phyloP scores from a whole-genome alignment of 495 filamentous ascomycete genomes.

The Xylaria intraflava region DNA sequence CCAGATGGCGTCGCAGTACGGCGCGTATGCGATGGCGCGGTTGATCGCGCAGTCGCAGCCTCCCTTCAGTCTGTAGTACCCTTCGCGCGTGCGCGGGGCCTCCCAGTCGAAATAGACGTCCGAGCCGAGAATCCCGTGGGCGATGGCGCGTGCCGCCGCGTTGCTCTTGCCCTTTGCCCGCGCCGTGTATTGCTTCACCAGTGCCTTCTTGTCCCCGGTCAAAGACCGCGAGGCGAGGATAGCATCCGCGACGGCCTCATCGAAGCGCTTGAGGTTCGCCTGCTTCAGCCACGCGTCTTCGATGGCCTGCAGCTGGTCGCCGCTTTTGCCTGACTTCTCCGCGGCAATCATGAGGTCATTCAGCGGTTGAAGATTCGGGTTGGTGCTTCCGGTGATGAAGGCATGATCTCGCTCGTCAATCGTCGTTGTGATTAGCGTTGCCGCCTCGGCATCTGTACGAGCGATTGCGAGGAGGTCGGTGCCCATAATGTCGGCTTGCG shows the following conservation, averaged over 20 bases:
- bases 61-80: slow-evolving; percentile 86
- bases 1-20: slow-evolving; percentile 94
- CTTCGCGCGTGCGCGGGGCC: slow-evolving; percentile 79
- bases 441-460: slow-evolving; percentile 94
- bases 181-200: slow-evolving; percentile 58
- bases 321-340: slow-evolving; percentile 74
- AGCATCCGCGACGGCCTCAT: slow-evolving; percentile 75
- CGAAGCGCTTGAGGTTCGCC: slow-evolving; percentile 86
- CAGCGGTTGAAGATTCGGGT: slow-evolving; percentile 74
- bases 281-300: slow-evolving; percentile 81
- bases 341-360: slow-evolving; percentile 87
- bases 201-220: slow-evolving; percentile 58
- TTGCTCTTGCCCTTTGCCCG: slow-evolving; percentile 78
- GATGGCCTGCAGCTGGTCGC: slow-evolving; percentile 77
- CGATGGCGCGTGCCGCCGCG: slow-evolving; percentile 72
- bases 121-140: slow-evolving; percentile 70
- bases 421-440: slow-evolving; percentile 92
- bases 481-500: slow-evolving; percentile 98
- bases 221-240: slow-evolving; percentile 52
- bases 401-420: slow-evolving; percentile 91
- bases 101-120: slow-evolving; percentile 96
- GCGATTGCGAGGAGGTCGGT: slow-evolving; percentile 83
- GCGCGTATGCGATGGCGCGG: slow-evolving; percentile 85
- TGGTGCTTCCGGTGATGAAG: slow-evolving; percentile 88
- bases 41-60: slow-evolving; percentile 90